Percentiles rank a stretch among this genome's conserved stretches.
phyloP scores from a whole-genome alignment of 2,329 filamentous ascomycete species.

The Drechslera avenae region DNA sequence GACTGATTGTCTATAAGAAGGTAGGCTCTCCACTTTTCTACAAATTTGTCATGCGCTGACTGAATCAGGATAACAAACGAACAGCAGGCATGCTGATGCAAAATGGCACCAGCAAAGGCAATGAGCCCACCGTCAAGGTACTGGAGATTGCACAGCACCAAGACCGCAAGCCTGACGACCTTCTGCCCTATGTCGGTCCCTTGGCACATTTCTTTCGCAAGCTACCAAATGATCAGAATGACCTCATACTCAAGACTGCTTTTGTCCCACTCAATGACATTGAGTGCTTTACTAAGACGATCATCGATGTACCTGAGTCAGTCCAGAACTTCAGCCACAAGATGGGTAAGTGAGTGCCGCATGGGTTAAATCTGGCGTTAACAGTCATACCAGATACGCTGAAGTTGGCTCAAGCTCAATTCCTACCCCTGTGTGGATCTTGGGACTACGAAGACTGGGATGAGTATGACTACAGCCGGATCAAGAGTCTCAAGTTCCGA shows the following conservation, averaged over 20 bases:
- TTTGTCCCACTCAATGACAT: conserved; percentile 78
- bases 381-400: conserved; percentile 50
- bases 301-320: conserved; percentile 58
- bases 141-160: conserved; percentile 75
- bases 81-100: conserved; percentile 80
- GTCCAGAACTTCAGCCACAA: conserved; percentile 52
- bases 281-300: conserved; percentile 79
- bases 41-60: conserved; percentile 22
- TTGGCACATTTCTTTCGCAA: conserved; percentile 72
- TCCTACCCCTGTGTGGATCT: conserved; percentile 70
- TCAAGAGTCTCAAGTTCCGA: conserved; percentile 81
- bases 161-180: conserved; percentile 77
- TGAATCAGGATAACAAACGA: conserved; percentile 71
- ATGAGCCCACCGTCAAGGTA: conserved; percentile 73
- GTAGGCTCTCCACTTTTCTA: conserved; percentile 34
- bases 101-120: conserved; percentile 72
- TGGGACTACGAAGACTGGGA: conserved; percentile 81
- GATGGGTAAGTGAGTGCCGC: conserved; percentile 53
- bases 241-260: conserved; percentile 70
- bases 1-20: conserved; percentile 80
- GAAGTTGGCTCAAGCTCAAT: conserved; percentile 68
- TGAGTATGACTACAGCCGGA: conserved; percentile 79
- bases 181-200: conserved; percentile 78
- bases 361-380: conserved; percentile 4
- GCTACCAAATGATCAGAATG: conserved; percentile 68